Conservation (phyloP, 129 eudicot species). For the sunflower (Helianthus annuus) region DNA sequence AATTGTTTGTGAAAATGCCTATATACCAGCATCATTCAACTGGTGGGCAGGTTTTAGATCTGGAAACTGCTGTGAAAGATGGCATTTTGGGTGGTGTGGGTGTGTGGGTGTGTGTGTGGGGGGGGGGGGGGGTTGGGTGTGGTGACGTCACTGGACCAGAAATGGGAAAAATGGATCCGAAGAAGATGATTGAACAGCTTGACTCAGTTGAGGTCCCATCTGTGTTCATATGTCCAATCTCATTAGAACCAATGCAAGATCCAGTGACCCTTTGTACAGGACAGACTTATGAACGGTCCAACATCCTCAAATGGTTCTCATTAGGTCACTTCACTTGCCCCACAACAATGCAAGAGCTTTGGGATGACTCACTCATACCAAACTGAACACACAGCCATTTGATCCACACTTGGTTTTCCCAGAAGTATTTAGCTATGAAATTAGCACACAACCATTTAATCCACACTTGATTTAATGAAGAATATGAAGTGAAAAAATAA, state of each 20-base stretch:
- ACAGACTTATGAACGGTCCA: conserved; percentile 9
- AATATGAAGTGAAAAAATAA: too few relatives aligned
- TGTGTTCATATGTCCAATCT: conserved; percentile 8
- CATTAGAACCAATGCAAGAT: conserved; percentile 14
- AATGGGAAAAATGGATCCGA: not conserved
- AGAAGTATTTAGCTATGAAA: conserved; percentile 1
- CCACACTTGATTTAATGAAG: too few relatives aligned
- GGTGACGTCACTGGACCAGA: not conserved
- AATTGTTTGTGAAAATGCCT: conserved; percentile 6
- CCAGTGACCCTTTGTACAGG: conserved; percentile 13
- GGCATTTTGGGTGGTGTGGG: not conserved
- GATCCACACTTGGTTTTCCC: not conserved
- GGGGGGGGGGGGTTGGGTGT: not conserved
- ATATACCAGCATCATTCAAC: not conserved
- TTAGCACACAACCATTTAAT: too few relatives aligned
- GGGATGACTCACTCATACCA: conserved; percentile 4
- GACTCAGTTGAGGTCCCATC: conserved; percentile 5
- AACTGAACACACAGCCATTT: not conserved
- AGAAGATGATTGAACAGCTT: conserved; percentile 10
- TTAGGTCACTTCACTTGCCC: conserved; percentile 12
- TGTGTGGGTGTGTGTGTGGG: too few relatives aligned
- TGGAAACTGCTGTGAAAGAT: conserved; percentile 10
- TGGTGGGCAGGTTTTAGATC: conserved; percentile 10
- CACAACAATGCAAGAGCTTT: conserved; percentile 17
- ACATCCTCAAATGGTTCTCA: conserved; percentile 5